phyloP scores from a whole-genome alignment of 2,329 filamentous ascomycete species.

The Sporothrix humicola region DNA sequence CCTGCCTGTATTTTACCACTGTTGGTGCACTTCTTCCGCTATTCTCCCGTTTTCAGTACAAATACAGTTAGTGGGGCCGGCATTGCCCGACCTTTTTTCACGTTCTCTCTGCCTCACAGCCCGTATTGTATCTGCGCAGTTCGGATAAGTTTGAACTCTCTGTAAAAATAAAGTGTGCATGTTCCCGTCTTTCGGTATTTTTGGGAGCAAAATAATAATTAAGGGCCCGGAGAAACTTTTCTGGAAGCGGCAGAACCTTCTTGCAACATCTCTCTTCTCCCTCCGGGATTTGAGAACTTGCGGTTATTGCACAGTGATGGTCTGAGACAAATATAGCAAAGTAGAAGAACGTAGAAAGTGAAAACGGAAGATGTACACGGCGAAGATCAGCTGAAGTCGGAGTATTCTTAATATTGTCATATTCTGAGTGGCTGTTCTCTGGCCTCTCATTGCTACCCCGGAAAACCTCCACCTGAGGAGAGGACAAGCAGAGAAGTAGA shows the following conservation, averaged over 20 bases:
- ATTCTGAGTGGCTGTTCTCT: not conserved
- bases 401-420: not conserved
- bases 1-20: not conserved
- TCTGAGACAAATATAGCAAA: not conserved
- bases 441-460: not conserved
- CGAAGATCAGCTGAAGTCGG: not conserved
- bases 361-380: not conserved
- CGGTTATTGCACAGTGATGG: not conserved
- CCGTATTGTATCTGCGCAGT: no score
- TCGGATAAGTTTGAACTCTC: not conserved
- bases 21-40: not conserved
- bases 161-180: not conserved
- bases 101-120: no score
- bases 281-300: not conserved
- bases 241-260: not conserved
- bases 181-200: not conserved
- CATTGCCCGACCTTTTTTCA: conserved; percentile 15
- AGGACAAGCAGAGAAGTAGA: not conserved
- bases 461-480: not conserved
- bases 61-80: conserved; percentile 16
- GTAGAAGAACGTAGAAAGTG: not conserved
- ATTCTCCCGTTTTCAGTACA: not conserved
- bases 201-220: not conserved
- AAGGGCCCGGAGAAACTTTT: not conserved
- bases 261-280: not conserved